Evolutionary conservation across 2,329 filamentous ascomycete genomes (phyloP), one percentile per base, ranked within the genome.

Genomic region (Aspergillus sp.): DNA sequence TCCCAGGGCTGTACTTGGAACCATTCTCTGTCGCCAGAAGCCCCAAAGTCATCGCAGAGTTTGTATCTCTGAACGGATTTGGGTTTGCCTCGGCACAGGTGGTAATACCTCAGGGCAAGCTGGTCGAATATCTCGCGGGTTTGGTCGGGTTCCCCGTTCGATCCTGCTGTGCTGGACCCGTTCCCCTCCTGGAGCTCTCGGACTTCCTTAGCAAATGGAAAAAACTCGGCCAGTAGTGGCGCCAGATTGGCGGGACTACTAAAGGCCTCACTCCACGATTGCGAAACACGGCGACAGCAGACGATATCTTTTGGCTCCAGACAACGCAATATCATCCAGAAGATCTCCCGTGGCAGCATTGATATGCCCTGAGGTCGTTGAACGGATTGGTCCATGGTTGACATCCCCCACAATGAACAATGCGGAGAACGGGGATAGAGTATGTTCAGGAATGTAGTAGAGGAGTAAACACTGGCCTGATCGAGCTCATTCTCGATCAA

Each of bases 261-360:
- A 58, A 87, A 84, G 7, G 78, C 77, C 13, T 65, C 62, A 32
- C 74, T 65, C 75, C 81, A 83, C 9, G 66, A 63, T 36, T 69
- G 75, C 16, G 76, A 83, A 32, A 86, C 78, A 19, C 74, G 74
- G 47, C 81, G 82, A 62, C 76, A 80, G 45, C 74, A 69, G 14
- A 85, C 63, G 48, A 77, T 68, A 56, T 85, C 81, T 16, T 61
- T 67, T 2, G 82, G 75, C 1, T 77, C 66, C 14, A 87, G 71
- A 57, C 79, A 64, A 2, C 62, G 70, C 32, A 81, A 54, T 49
- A 87, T 69, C 45, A 83, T 72, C 53, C 83, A 72, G 59, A 87
- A 85, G 44, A 87, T 64, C 48, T 84, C 81, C 59, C 77, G 76
- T n/a, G 83, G 83, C 36, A 87, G 71, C 47, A 61, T 60, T 7